Evolutionary conservation across 2,329 filamentous ascomycete species (phyloP).

Genomic region (Sclerotinia subarctica): DNA sequence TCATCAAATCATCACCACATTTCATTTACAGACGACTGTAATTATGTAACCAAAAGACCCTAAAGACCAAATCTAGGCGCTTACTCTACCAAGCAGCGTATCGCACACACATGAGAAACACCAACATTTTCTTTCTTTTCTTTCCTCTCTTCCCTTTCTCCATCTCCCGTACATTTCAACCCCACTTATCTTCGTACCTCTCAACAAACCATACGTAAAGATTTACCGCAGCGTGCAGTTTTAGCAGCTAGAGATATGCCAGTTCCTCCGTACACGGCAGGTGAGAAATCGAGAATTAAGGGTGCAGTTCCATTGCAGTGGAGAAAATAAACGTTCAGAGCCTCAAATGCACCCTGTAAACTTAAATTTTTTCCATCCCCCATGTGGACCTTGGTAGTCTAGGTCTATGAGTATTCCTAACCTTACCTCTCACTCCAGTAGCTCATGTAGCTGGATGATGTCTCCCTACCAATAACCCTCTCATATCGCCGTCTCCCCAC

Average conservation of each 20-base stretch:
- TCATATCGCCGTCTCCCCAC: not conserved
- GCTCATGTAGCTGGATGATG: too few relatives aligned
- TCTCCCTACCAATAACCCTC: too few relatives aligned
- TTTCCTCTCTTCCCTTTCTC: not conserved
- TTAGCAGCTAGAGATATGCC: too few relatives aligned
- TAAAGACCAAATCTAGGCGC: not conserved
- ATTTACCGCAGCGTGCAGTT: not conserved
- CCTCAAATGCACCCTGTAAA: not conserved
- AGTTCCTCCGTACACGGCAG: too few relatives aligned
- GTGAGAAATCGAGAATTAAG: too few relatives aligned
- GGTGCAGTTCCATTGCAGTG: not conserved
- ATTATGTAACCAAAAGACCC: not conserved
- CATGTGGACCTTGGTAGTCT: too few relatives aligned
- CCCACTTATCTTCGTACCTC: not conserved
- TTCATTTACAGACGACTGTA: too few relatives aligned
- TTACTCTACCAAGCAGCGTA: constrained; percentile 1
- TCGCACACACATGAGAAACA: not conserved
- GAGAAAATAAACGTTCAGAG: constrained; percentile 1
- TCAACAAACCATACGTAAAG: not conserved
- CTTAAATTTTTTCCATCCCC: too few relatives aligned
- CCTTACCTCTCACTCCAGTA: not conserved
- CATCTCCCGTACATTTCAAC: not conserved
- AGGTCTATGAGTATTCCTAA: not conserved
- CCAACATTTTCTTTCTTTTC: not conserved
- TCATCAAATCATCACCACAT: too few relatives aligned